Evolutionary conservation across 2,329 filamentous ascomycete genomes (phyloP), one percentile per base, ranked within the genome.

Genomic region (Sclerotinia borealis): DNA sequence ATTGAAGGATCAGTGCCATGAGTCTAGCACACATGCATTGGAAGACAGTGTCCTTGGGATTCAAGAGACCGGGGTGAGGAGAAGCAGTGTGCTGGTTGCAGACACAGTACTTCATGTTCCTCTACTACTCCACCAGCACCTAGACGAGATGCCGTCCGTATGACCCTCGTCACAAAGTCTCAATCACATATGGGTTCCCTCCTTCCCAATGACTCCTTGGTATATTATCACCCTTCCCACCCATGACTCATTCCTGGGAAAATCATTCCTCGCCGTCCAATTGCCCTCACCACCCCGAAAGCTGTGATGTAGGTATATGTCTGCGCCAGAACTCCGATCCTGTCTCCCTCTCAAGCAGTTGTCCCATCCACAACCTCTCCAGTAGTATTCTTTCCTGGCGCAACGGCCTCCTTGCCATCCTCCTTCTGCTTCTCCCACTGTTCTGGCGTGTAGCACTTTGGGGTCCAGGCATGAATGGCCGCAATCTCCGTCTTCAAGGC

Each of bases 391-490:
- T 72, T 74, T 19, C 72, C 73, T 13, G 72, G 70, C 9, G 71
- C 71, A 59, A 70, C 70, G 11, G 55, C 67, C 48, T 62, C 51
- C 25, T 64, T 68, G 19, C 67, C 70, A 45, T 71, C 68, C 31
- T 77, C 74, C 67, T 83, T 81, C 76, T 85, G 80, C 76, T 83
- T 85, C 78, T 88, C 83, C 87, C 88, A 91, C 75, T 91, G 86
- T 72, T 88, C 87, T 0, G 87, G 87, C 25, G 88, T 91, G 75
- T 85, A 85, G 72, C 88, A 91, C 74, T 89, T 90, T 15, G 88
- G 85, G 17, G 88, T 90, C 88, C 88, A 91, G 27, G 88, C 88
- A 78, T 91, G 88, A 68, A 91, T 90, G 56, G 85, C 85, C 9
- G 86, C 86, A 73, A 91, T 88, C 76, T 91, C 88, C 11, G 83